phyloP scores from a whole-genome alignment of 1,284 basidiomycete genomes.

The Stereum hirsutum region DNA sequence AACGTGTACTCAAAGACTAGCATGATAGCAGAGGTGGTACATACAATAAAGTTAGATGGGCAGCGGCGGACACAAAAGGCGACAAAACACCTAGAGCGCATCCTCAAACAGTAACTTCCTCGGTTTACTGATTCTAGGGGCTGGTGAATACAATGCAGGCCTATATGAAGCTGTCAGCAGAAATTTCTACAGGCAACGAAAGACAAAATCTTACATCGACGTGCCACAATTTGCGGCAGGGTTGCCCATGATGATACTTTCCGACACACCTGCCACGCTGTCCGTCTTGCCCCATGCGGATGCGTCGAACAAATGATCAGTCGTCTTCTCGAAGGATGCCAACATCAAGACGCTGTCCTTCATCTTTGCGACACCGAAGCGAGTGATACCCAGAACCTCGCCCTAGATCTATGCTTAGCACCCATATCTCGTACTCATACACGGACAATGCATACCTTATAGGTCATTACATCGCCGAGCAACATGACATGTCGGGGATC shows the following conservation, averaged over 20 bases:
- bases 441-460: constrained; percentile 57
- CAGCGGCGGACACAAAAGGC: too few species aligned
- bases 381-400: constrained; percentile 96
- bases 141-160: constrained; percentile 47
- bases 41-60: too few species aligned
- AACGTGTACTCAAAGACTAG: too few species aligned
- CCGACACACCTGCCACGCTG: constrained; percentile 91
- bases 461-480: constrained; percentile 97
- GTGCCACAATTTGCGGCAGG: constrained; percentile 95
- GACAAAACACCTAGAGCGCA: too few species aligned
- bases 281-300: constrained; percentile 96
- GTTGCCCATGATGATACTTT: constrained; percentile 99
- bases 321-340: constrained; percentile 99
- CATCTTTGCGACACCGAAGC: constrained; percentile 99
- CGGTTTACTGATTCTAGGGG: constrained; percentile 42
- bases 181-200: neutral
- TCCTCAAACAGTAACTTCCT: constrained; percentile 49
- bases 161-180: constrained; percentile 18
- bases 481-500: constrained; percentile 99
- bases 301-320: constrained; percentile 98
- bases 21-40: too few species aligned
- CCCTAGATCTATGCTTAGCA: constrained; percentile 43
- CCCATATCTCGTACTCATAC: neutral
- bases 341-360: constrained; percentile 99
- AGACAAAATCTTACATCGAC: constrained; percentile 59